Percentiles rank a stretch among this genome's conserved stretches.
phyloP scores from a whole-genome alignment of 768 basidiomycete species.

The Favolaschia claudopus region DNA sequence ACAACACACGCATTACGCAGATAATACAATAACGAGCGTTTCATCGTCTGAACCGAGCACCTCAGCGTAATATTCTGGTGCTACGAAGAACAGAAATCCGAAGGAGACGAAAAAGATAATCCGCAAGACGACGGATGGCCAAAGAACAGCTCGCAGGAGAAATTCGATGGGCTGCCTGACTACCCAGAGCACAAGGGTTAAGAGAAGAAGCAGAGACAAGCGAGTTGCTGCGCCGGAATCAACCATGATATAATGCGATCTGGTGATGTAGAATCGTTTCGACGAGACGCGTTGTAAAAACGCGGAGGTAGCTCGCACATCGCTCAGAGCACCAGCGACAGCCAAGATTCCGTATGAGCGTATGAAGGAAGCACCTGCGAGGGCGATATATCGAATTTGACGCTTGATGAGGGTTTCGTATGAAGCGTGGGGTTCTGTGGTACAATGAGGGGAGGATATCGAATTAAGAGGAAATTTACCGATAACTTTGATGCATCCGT shows the following conservation, averaged over 20 bases:
- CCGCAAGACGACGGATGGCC: neutral
- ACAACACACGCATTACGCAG: no score
- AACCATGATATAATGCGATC: no score
- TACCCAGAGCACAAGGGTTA: no score
- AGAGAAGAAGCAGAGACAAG: no score
- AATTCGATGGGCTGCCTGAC: no score
- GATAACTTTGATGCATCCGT: conserved; percentile 19
- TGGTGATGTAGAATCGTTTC: no score
- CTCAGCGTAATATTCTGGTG: neutral
- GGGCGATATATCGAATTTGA: conserved; percentile 9
- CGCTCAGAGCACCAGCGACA: neutral
- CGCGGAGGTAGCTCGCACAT: neutral
- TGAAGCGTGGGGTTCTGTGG: conserved; percentile 15
- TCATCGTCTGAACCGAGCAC: neutral
- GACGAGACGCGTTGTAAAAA: neutral
- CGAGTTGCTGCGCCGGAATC: no score
- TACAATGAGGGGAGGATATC: no score
- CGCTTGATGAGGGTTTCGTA: conserved; percentile 16
- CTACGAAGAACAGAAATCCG: neutral
- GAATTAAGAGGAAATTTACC: conserved; percentile 3
- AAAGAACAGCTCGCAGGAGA: neutral
- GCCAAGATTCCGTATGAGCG: conserved; percentile 2
- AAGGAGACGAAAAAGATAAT: neutral
- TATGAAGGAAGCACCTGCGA: neutral
- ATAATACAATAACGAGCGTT: neutral